Evolutionary conservation across 805 yeast species (phyloP).

Genomic region (Lipomyces yamanashiensis): DNA sequence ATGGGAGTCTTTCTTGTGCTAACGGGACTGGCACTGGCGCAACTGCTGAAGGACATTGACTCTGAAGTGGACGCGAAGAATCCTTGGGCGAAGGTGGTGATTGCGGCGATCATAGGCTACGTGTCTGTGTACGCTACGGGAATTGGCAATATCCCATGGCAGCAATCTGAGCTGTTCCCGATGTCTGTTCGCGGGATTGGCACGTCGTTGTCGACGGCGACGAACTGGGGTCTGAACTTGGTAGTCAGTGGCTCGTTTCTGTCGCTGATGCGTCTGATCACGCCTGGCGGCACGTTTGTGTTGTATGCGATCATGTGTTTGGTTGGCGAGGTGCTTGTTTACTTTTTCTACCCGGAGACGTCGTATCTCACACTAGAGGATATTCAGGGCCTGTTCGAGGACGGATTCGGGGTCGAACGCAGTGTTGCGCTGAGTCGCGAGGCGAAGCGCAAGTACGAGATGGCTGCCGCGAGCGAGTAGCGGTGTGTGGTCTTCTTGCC

Average conservation of each 20-base stretch:
- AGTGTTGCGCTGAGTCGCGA: constrained; percentile 60
- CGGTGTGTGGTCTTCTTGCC: background rate
- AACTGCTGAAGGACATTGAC: constrained; percentile 60
- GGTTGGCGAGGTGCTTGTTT: constrained; percentile 72
- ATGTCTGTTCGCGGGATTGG: constrained; percentile 93
- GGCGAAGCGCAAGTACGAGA: constrained; percentile 17
- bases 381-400: constrained; percentile 76
- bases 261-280: constrained; percentile 88
- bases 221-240: constrained; percentile 94
- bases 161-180: constrained; percentile 92
- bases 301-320: constrained; percentile 83
- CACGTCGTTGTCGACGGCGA: constrained; percentile 85
- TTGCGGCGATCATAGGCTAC: constrained; percentile 80
- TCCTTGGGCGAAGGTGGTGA: constrained; percentile 82
- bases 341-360: constrained; percentile 89
- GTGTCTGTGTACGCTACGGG: constrained; percentile 94
- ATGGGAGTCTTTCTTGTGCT: constrained; percentile 79
- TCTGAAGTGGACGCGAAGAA: constrained; percentile 51
- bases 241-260: constrained; percentile 88
- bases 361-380: constrained; percentile 91
- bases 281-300: constrained; percentile 94
- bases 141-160: constrained; percentile 98
- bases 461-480: background rate
- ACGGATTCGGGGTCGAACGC: constrained; percentile 83
- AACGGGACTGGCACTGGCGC: constrained; percentile 91